Conservation (phyloP, 257 asterid genomes). For the Paulownia fortunei region DNA sequence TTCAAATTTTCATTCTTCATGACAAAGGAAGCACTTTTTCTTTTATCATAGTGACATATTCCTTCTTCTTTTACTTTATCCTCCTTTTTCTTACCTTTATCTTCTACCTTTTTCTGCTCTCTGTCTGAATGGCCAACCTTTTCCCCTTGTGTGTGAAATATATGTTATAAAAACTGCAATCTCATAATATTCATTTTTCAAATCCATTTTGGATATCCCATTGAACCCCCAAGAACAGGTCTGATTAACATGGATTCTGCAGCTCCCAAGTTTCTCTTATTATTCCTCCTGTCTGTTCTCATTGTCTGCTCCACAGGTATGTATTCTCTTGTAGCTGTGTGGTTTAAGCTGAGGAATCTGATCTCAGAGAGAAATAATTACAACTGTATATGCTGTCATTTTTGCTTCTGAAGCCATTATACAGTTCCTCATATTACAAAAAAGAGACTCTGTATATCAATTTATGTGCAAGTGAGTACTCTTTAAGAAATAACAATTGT, state of each 20-base stretch:
- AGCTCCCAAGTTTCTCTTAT: conserved; percentile 40
- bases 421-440: too few species aligned
- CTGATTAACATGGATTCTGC: conserved; percentile 47
- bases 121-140: conserved; percentile 32
- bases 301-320: conserved; percentile 59
- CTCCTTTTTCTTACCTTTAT: conserved; percentile 23
- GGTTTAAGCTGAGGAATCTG: neutral
- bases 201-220: conserved; percentile 31
- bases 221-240: conserved; percentile 15
- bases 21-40: conserved; percentile 65
- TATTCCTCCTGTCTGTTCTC: conserved; percentile 42
- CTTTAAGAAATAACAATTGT: neutral
- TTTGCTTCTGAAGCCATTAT: neutral
- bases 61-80: conserved; percentile 51
- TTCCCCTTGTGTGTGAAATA: conserved; percentile 8
- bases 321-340: conserved; percentile 3
- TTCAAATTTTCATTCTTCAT: conserved; percentile 55
- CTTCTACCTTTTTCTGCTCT: conserved; percentile 26
- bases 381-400: neutral
- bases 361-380: neutral
- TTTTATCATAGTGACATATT: conserved; percentile 43
- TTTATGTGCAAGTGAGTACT: neutral
- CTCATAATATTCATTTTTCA: conserved; percentile 17
- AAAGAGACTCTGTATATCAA: too few species aligned
- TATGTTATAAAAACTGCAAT: conserved; percentile 5